Base-by-base conservation (phyloP, 2,329 filamentous ascomycete species). In the Fusarium falciforme region DNA sequence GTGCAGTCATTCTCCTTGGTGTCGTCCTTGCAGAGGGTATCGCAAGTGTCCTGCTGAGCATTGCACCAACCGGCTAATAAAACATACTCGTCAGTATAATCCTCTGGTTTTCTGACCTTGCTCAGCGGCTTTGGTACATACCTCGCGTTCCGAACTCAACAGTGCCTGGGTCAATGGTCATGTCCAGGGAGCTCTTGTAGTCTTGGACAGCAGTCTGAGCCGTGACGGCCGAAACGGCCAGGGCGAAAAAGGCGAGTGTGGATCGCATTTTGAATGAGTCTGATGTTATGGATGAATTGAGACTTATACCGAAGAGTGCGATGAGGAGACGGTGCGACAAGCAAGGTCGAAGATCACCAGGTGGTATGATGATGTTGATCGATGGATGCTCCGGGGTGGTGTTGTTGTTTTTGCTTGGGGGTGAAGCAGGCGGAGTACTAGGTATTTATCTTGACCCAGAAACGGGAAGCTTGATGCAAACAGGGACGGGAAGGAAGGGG, bases 1-100 rank as follows among this genome's bases (percentile, higher is more conserved):
- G 80, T 73, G 79, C 89, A 90, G 64, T 78, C 75, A 79, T 90
- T 89, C 62, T 70, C 71, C 7, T 79, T 72, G 22, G 82, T 79
- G 62, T 78, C 73, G 64, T 76, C 68, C 62, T 78, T 79, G 82
- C 89, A 90, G 44, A 90, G 84, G 27, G 80, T 80, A 55, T 71
- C 70, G 82, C 89, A 90, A 42, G 85, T 86, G 79, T 88, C 85
- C 68, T 79, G 80, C 83, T 90, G 83, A 47, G 83, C 87, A 61
- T 77, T 79, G 80, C 89, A 90, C 88, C 88, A 90, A 20, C 76
- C 65, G 55, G 85, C 88, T 89, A 70, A 61, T 44, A 49, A n/a
- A 54, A 44, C 29, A 40, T 27, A 17, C 6, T 38, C 25, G 62
- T 79, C 44, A 79, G 73, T 36, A 57, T n/a, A 31, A 12, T 25